Percentiles rank a stretch among this genome's conserved stretches.
These are phyloP conservation scores for Colletotrichum salicis DNA, from an alignment of 2,329 filamentous ascomycete species.

Conservation along the genomic window DNA sequence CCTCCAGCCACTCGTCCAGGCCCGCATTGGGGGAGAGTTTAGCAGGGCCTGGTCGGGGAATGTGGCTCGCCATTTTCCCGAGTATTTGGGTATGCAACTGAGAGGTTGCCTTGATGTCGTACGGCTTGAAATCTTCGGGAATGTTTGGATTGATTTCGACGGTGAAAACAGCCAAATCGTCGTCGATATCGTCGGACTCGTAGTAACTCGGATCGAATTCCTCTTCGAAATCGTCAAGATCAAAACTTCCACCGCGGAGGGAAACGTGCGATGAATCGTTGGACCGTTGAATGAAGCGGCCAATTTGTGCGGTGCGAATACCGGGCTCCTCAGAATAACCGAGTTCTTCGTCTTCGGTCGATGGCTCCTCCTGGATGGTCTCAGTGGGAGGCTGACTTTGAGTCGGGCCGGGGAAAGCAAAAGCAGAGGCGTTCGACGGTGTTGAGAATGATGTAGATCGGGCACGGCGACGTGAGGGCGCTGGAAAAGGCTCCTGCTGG, in stretches of 20 bases:
- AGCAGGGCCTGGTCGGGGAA: conserved; percentile 92
- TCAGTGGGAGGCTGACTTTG: conserved; percentile 1
- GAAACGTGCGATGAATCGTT: conserved; percentile 16
- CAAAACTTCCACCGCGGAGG: conserved; percentile 22
- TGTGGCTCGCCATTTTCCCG: conserved; percentile 54
- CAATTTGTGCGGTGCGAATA: conserved; percentile 23
- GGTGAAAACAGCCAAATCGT: conserved; percentile 8
- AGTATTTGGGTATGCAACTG: conserved; percentile 23
- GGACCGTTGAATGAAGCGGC: conserved; percentile 17
- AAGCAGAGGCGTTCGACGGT: not conserved
- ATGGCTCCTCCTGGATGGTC: conserved; percentile 9
- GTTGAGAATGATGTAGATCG: conserved; percentile 28
- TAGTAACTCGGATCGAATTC: conserved; percentile 26
- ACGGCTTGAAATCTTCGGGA: conserved; percentile 18
- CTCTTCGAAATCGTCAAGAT: conserved; percentile 21
- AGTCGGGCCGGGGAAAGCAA: not conserved
- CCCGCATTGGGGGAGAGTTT: conserved; percentile 85
- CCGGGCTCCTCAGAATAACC: conserved; percentile 24
- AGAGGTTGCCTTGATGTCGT: conserved; percentile 14
- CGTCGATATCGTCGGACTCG: conserved; percentile 30
- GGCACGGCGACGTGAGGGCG: conserved; percentile 20
- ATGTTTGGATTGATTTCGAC: conserved; percentile 26
- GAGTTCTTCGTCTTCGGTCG: conserved; percentile 9
- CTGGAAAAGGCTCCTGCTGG: conserved; percentile 22
- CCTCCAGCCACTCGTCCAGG: conserved; percentile 94